A percentile compares a stretch with the other conserved stretches of the same genome.
These are phyloP conservation scores for Hymenoscyphus fructigenus DNA, from an alignment of 2,329 filamentous ascomycete species.

Conservation along the genomic window DNA sequence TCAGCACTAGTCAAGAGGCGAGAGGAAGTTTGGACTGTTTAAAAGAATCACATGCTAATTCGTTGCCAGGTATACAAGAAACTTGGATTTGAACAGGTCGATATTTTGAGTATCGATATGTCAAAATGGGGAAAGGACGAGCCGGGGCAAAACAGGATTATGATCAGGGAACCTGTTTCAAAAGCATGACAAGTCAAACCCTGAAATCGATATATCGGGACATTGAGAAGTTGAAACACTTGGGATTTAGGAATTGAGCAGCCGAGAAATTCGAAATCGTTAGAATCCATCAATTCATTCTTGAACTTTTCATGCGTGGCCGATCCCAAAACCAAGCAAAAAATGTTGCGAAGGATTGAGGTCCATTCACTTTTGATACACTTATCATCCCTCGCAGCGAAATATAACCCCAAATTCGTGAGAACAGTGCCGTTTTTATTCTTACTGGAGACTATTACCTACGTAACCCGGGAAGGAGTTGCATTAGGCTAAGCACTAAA, in stretches of 20 bases:
- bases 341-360: too few relatives aligned
- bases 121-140: constrained; percentile 27
- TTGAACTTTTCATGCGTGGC: background rate
- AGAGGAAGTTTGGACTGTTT: too few relatives aligned
- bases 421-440: constrained; percentile 3
- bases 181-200: background rate
- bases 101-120: constrained; percentile 36
- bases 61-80: constrained; percentile 38
- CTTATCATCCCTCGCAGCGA: background rate
- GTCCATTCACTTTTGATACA: background rate
- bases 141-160: constrained; percentile 25
- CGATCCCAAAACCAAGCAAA: too few relatives aligned
- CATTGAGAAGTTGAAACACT: too few relatives aligned
- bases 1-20: too few relatives aligned
- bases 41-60: background rate
- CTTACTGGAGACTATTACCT: constrained; percentile 1
- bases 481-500: constrained; percentile 4
- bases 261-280: background rate
- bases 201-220: background rate
- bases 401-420: constrained; percentile 1
- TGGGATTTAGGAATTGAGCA: too few relatives aligned
- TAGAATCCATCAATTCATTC: background rate
- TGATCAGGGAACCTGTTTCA: constrained; percentile 31
- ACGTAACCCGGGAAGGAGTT: background rate
- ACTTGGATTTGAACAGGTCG: constrained; percentile 40